Percentiles rank a stretch among this genome's conserved stretches.
Conservation (phyloP, 1,284 basidiomycete species). For the Chalciporus sp. region DNA sequence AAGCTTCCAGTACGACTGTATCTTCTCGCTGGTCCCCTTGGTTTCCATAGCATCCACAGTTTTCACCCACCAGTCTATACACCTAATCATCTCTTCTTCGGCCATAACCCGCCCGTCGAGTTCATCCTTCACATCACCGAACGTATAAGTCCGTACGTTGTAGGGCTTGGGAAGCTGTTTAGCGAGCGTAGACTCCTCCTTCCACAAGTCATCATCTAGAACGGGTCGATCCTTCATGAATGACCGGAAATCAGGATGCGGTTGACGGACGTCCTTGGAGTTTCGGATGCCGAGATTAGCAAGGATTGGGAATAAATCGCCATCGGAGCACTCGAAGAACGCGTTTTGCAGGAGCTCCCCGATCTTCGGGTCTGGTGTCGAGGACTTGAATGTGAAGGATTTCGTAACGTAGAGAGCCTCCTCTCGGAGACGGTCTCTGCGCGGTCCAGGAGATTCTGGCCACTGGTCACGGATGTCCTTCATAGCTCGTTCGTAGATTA, state of each 20-base stretch:
- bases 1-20: not conserved
- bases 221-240: constrained; percentile 84
- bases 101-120: constrained; percentile 69
- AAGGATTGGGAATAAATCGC: constrained; percentile 67
- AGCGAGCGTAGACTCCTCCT: constrained; percentile 54
- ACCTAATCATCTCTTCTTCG: constrained; percentile 75
- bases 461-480: constrained; percentile 52
- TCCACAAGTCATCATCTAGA: constrained; percentile 63
- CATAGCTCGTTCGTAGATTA: constrained; percentile 88
- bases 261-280: constrained; percentile 73
- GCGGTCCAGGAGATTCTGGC: constrained; percentile 30
- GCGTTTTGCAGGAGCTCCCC: constrained; percentile 72
- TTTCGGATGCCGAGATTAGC: constrained; percentile 77
- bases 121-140: constrained; percentile 83
- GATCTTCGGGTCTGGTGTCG: constrained; percentile 83
- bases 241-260: constrained; percentile 66
- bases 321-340: constrained; percentile 72
- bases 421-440: constrained; percentile 47
- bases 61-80: constrained; percentile 87
- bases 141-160: constrained; percentile 72
- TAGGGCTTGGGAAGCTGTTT: constrained; percentile 63
- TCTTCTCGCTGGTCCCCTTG: not conserved
- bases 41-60: too few relatives aligned
- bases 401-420: constrained; percentile 81
- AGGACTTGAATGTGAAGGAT: constrained; percentile 85